Evolutionary conservation across 2,329 filamentous ascomycete genomes (phyloP).

Genomic region (Periconia macrospinosa): DNA sequence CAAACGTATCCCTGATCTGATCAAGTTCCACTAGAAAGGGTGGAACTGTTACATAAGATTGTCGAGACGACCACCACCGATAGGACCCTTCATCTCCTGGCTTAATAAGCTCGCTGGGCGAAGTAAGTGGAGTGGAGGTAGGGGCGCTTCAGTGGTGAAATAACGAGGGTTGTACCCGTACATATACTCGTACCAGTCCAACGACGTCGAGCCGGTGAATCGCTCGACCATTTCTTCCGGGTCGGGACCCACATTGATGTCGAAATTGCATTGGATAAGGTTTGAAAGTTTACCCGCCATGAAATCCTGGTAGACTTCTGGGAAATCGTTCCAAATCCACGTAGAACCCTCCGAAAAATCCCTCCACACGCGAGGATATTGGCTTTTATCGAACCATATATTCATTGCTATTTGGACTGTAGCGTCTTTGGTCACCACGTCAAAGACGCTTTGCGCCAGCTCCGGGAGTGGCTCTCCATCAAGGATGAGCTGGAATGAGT

Average conservation of each 20-base stretch:
- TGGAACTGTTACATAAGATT: too few relatives aligned
- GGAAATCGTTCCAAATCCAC: background rate
- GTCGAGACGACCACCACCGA: too few relatives aligned
- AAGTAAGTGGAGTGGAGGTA: too few relatives aligned
- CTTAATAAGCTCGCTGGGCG: too few relatives aligned
- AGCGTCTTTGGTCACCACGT: background rate
- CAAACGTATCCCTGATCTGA: too few relatives aligned
- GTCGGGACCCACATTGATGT: background rate
- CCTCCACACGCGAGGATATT: background rate
- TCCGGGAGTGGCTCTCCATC: background rate
- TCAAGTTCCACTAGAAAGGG: too few relatives aligned
- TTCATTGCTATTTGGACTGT: background rate
- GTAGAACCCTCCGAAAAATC: background rate
- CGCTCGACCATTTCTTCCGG: background rate
- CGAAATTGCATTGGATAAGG: background rate
- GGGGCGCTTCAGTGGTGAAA: too few relatives aligned
- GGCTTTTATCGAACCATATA: background rate
- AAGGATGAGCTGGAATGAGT: conserved; percentile 1
- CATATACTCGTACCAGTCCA: background rate
- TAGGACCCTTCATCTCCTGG: too few relatives aligned
- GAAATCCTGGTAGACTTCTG: background rate
- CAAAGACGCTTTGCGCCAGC: background rate
- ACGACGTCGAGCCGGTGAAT: background rate
- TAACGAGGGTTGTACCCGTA: too few relatives aligned
- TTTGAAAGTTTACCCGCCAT: background rate